Evolutionary conservation across 257 asterid species (phyloP), one percentile per base, ranked within the genome.

Genomic region (Solanum lycopersicoides): DNA sequence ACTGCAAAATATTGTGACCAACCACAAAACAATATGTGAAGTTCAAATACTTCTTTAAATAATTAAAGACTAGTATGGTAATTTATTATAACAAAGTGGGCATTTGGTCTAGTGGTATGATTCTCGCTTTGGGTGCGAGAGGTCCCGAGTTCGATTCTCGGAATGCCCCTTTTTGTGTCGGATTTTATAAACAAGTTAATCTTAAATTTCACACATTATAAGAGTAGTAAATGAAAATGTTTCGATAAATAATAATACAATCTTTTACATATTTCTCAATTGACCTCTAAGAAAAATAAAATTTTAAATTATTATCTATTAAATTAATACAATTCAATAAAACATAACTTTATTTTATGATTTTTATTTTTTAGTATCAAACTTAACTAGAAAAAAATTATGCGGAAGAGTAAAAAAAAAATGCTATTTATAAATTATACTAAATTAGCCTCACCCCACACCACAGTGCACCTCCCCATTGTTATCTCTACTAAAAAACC

Each of bases 71-170:
- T 0, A 50, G 14, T 35, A 50, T 50, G 18, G 23, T 6, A 53
- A 53, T 53, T 53, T 16, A 1, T 9, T 6, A 1, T n/a, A 16
- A 16, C 2, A 16, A 53, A 3, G 10, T 37, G 98, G 95, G 95
- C 96, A 93, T 92, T 95, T 93, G 99, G 98, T 93, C 95, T 94
- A 92, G 96, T 91, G 96, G 94, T 90, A 94, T 93, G 95, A 95
- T 94, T 93, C 97, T 91, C 92, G 93, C 95, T 96, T 89, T 68
- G 95, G 97, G 95, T 91, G 95, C 95, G 95, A 89, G 93, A 91
- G 96, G 98, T 92, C 96, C 91, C 89, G 91, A 91, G 94, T 93
- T 95, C 92, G 88, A 93, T 92, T 92, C 95, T 93, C 91, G 94
- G 94, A 94, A 93, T 93, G 74, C 74, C 74, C 72, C 39, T 0